These are phyloP conservation scores for Erodium texanum DNA, from an alignment of 441 rosid species.

Conservation along the genomic window DNA sequence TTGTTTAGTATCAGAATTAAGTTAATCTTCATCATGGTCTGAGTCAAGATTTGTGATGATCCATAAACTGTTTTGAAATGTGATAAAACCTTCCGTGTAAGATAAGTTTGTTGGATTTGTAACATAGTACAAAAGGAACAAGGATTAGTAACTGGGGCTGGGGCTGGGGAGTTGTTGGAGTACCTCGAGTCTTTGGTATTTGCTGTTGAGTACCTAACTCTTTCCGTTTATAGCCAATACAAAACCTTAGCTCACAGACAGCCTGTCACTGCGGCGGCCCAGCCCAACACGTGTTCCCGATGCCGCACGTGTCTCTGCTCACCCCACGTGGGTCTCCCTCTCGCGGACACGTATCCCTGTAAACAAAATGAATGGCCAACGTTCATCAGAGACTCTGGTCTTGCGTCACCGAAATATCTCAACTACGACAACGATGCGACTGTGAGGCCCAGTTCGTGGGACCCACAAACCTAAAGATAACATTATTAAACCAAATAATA, in stretches of 20 bases:
- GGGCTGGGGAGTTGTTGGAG: background rate
- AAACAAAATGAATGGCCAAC: background rate
- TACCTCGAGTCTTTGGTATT: background rate
- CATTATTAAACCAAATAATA: too few species aligned
- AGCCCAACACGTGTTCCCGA: background rate
- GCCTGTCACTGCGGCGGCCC: background rate
- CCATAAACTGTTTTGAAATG: background rate
- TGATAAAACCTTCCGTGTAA: too few species aligned
- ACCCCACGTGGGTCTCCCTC: background rate
- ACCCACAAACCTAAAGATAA: too few species aligned
- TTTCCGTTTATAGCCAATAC: background rate
- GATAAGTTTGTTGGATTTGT: too few species aligned
- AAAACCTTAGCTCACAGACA: background rate
- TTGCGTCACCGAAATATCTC: background rate
- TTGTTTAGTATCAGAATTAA: background rate
- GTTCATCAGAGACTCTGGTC: background rate
- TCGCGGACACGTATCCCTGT: background rate
- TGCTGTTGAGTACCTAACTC: constrained; percentile 5
- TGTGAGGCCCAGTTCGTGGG: background rate
- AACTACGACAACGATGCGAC: background rate
- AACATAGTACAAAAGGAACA: too few species aligned
- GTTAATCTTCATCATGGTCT: background rate
- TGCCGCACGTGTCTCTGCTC: too few species aligned
- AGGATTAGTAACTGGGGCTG: too few species aligned
- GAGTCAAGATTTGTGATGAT: background rate